Evolutionary conservation across 2,329 filamentous ascomycete genomes (phyloP).

Genomic region (Cercospora zeae-maydis): DNA sequence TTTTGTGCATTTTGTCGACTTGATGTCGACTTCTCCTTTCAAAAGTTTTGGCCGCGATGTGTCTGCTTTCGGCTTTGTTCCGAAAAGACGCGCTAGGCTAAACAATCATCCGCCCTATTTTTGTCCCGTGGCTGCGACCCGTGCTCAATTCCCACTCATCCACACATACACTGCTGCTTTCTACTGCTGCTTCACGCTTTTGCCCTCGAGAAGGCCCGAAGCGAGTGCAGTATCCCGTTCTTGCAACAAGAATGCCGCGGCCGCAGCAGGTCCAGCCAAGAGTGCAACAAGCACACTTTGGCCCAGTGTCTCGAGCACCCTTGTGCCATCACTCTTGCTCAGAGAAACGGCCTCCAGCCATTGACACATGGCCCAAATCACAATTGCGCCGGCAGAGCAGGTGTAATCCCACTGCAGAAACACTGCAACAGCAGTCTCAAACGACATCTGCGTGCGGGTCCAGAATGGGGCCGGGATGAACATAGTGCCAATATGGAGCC

Average conservation of each 20-base stretch:
- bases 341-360: slow-evolving; percentile 16
- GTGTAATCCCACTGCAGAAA: slow-evolving; percentile 28
- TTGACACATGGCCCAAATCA: slow-evolving; percentile 21
- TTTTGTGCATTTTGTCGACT: slow-evolving; percentile 3
- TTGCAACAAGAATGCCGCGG: slow-evolving; percentile 24
- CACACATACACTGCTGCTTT: neutral
- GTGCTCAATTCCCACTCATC: neutral
- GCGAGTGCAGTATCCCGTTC: slow-evolving; percentile 22
- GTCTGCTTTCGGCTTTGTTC: neutral
- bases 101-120: slow-evolving; percentile 2
- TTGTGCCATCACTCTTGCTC: neutral
- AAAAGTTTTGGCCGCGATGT: slow-evolving; percentile 6
- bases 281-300: slow-evolving; percentile 16
- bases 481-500: slow-evolving; percentile 13
- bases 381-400: slow-evolving; percentile 20
- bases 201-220: neutral
- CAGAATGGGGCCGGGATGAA: slow-evolving; percentile 23
- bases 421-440: slow-evolving; percentile 22
- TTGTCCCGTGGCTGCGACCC: neutral
- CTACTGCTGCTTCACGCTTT: slow-evolving; percentile 8
- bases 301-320: slow-evolving; percentile 5
- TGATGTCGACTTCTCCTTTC: slow-evolving; percentile 9
- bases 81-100: slow-evolving; percentile 1
- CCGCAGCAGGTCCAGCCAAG: slow-evolving; percentile 25
- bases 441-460: slow-evolving; percentile 6